A percentile compares a stretch with the other conserved stretches of the same genome.
Evolutionary conservation across 176 grass and related monocot genomes (phyloP).

Genomic region (Oryza officinalis): DNA sequence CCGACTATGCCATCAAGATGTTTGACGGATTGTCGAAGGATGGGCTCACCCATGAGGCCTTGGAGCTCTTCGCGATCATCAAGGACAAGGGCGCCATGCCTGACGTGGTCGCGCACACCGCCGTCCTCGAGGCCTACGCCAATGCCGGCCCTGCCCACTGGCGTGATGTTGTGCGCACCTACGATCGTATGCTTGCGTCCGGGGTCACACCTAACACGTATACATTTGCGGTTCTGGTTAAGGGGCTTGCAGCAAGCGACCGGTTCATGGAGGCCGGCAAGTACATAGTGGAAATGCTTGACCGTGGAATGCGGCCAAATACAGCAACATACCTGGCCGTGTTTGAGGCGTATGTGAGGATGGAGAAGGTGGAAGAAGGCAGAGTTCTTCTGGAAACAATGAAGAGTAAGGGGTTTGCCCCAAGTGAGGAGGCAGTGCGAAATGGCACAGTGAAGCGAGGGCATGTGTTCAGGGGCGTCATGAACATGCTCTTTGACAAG

Average conservation of each 20-base stretch:
- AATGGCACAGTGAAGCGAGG: slow-evolving; percentile 66
- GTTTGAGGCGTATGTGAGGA: slow-evolving; percentile 66
- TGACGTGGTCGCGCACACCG: slow-evolving; percentile 83
- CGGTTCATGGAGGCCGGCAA: slow-evolving; percentile 50
- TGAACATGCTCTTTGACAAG: slow-evolving; percentile 78
- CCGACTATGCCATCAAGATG: slow-evolving; percentile 94
- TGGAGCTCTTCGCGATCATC: slow-evolving; percentile 68
- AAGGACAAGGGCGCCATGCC: slow-evolving; percentile 89
- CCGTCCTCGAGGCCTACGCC: slow-evolving; percentile 80
- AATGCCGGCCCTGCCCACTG: slow-evolving; percentile 62
- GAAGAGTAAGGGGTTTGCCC: slow-evolving; percentile 69
- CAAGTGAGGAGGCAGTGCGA: slow-evolving; percentile 65
- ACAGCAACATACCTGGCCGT: slow-evolving; percentile 54
- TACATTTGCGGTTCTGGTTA: slow-evolving; percentile 60
- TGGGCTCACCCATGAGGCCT: slow-evolving; percentile 76
- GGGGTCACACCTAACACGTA: slow-evolving; percentile 71
- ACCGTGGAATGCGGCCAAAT: slow-evolving; percentile 69
- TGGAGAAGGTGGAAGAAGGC: slow-evolving; percentile 64
- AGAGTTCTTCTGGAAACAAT: slow-evolving; percentile 62
- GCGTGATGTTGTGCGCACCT: slow-evolving; percentile 66
- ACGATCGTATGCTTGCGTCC: slow-evolving; percentile 73
- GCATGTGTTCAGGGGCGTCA: slow-evolving; percentile 57
- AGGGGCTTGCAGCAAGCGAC: slow-evolving; percentile 59
- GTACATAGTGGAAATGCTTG: slow-evolving; percentile 78
- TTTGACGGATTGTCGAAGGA: slow-evolving; percentile 96